Evolutionary conservation across 192 early-diverging fungal genomes (phyloP).

Genomic region (Piromyces finnis): DNA sequence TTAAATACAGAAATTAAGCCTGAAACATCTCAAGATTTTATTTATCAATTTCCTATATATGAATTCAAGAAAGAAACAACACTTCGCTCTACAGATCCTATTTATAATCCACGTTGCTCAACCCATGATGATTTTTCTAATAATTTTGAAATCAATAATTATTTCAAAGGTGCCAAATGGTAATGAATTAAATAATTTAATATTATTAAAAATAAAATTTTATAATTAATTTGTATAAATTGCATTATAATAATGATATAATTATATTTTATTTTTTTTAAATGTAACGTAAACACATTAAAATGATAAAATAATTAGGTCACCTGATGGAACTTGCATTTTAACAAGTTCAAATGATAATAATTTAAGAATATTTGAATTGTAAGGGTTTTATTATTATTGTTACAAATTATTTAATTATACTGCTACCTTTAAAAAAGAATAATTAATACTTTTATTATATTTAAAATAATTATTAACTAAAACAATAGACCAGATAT

Average conservation of each 20-base stretch:
- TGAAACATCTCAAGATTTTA: background rate
- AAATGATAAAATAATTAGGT: slow-evolving; percentile 18
- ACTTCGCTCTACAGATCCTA: background rate
- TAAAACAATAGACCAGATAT: background rate
- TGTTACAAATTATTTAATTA: too few species aligned
- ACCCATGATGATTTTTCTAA: background rate
- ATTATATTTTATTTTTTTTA: too few species aligned
- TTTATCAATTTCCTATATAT: background rate
- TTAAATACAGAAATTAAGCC: too few species aligned
- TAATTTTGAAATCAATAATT: slow-evolving; percentile 14
- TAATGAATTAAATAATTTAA: too few species aligned
- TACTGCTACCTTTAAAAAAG: too few species aligned
- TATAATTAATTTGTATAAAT: too few species aligned
- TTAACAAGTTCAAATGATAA: slow-evolving; percentile 46
- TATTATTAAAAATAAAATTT: too few species aligned
- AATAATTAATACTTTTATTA: background rate
- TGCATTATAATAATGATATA: too few species aligned
- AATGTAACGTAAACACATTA: too few species aligned
- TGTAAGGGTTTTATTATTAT: slow-evolving; percentile 2
- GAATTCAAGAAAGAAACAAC: background rate
- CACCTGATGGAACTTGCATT: slow-evolving; percentile 45
- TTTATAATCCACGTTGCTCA: background rate
- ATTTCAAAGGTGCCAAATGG: slow-evolving; percentile 43
- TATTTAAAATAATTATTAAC: background rate
- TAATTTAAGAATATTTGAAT: slow-evolving; percentile 28